Evolutionary conservation across 2,329 filamentous ascomycete genomes (phyloP).

Genomic region (Phaeoacremonium minimum): DNA sequence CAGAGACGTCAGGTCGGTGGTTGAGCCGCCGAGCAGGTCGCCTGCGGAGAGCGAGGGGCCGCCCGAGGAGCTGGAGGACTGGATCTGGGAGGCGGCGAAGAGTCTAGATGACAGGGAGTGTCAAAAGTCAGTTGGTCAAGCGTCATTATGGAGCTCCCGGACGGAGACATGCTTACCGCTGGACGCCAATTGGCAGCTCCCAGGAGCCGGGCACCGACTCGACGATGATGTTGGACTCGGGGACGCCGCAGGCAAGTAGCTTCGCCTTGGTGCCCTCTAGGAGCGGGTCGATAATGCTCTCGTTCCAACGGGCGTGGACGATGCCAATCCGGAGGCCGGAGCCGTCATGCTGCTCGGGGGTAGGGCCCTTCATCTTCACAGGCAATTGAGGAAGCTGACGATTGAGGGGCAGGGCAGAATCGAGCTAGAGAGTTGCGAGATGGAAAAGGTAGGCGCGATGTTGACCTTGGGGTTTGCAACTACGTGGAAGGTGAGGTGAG

Average conservation of each 20-base stretch:
- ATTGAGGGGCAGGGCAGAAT: too few relatives aligned
- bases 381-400: too few relatives aligned
- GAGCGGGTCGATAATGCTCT: slow-evolving; percentile 78
- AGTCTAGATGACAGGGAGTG: slow-evolving; percentile 29
- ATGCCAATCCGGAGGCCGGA: slow-evolving; percentile 84
- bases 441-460: too few relatives aligned
- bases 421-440: too few relatives aligned
- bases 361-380: slow-evolving; percentile 54
- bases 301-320: slow-evolving; percentile 95
- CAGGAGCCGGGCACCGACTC: slow-evolving; percentile 92
- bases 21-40: slow-evolving; percentile 68
- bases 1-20: slow-evolving; percentile 61
- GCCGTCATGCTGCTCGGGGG: slow-evolving; percentile 58
- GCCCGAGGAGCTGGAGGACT: slow-evolving; percentile 57
- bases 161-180: slow-evolving; percentile 74
- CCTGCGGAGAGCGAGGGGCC: slow-evolving; percentile 62
- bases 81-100: slow-evolving; percentile 81
- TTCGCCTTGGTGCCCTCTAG: slow-evolving; percentile 75
- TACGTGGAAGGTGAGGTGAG: too few relatives aligned
- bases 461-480: too few relatives aligned
- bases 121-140: slow-evolving; percentile 12
- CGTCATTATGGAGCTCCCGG: too few relatives aligned
- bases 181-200: slow-evolving; percentile 87
- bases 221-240: slow-evolving; percentile 80
- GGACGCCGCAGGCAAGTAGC: slow-evolving; percentile 74